Percentiles rank a stretch among this genome's conserved stretches.
phyloP scores from a whole-genome alignment of 441 rosid genomes.

The Pelargonium fulgidum region DNA sequence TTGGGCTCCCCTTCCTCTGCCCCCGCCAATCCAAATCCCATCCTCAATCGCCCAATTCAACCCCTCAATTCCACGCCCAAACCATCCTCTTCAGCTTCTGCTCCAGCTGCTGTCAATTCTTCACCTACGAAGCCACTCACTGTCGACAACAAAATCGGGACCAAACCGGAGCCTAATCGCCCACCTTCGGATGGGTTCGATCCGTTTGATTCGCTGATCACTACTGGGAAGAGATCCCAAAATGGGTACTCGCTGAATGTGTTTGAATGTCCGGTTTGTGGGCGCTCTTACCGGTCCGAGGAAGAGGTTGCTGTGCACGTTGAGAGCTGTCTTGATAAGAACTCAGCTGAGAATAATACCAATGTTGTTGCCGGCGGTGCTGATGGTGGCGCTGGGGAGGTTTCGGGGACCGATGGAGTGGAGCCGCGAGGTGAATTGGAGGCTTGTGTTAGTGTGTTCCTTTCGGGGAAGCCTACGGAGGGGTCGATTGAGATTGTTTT shows the following conservation, averaged over 20 bases:
- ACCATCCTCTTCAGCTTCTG: too few species aligned
- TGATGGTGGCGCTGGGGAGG: too few species aligned
- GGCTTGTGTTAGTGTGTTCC: slow-evolving; percentile 42
- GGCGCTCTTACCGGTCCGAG: slow-evolving; percentile 45
- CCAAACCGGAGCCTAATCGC: slow-evolving; percentile 25
- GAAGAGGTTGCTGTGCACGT: slow-evolving; percentile 73
- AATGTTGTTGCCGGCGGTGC: slow-evolving; percentile 19
- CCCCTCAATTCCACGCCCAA: slow-evolving; percentile 28
- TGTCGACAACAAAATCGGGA: slow-evolving; percentile 24
- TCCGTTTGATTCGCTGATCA: slow-evolving; percentile 62
- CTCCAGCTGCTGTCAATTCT: slow-evolving; percentile 31
- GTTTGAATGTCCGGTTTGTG: slow-evolving; percentile 76
- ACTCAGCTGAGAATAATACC: slow-evolving; percentile 16
- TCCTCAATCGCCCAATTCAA: slow-evolving; percentile 33
- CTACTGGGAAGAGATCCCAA: slow-evolving; percentile 65
- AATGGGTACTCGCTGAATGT: slow-evolving; percentile 58
- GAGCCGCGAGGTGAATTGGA: slow-evolving; percentile 33
- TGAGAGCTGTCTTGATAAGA: slow-evolving; percentile 47
- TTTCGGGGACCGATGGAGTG: not conserved
- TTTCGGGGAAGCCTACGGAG: slow-evolving; percentile 55
- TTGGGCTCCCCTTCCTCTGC: slow-evolving; percentile 63
- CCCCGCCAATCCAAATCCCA: too few species aligned
- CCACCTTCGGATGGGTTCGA: slow-evolving; percentile 51
- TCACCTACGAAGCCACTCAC: slow-evolving; percentile 32
- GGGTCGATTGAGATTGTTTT: slow-evolving; percentile 55